A percentile compares a stretch with the other conserved stretches of the same genome.
These are phyloP conservation scores for Dittrichia graveolens DNA, from an alignment of 129 eudicot genomes.

Conservation along the genomic window DNA sequence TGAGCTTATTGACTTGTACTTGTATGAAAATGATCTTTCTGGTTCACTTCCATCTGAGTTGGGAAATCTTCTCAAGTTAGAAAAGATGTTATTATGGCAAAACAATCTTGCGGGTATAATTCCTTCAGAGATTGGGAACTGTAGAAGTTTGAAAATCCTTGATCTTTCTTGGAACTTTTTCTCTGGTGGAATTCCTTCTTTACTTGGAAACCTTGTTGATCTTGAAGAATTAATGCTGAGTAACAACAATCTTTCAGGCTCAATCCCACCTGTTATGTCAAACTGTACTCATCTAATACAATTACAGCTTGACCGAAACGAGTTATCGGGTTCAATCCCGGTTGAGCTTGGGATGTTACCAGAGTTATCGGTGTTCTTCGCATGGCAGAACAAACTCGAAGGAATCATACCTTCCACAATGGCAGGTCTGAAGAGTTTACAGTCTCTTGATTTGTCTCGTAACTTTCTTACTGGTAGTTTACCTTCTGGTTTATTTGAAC, in stretches of 20 bases:
- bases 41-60: constrained; percentile 70
- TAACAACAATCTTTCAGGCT: constrained; percentile 75
- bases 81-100: constrained; percentile 75
- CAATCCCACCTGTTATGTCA: constrained; percentile 67
- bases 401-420: constrained; percentile 61
- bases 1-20: constrained; percentile 62
- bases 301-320: constrained; percentile 66
- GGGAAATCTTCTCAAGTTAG: constrained; percentile 64
- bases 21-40: constrained; percentile 68
- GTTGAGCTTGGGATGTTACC: constrained; percentile 55
- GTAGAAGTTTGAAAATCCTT: constrained; percentile 47
- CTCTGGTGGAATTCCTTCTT: constrained; percentile 61
- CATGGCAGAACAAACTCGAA: constrained; percentile 82
- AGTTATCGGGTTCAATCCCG: constrained; percentile 62
- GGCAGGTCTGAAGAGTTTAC: constrained; percentile 64
- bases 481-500: constrained; percentile 61
- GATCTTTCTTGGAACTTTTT: constrained; percentile 69
- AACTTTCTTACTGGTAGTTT: constrained; percentile 64
- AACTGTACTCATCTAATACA: constrained; percentile 58
- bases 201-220: constrained; percentile 54
- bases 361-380: constrained; percentile 65
- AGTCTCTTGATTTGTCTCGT: constrained; percentile 71
- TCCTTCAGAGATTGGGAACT: constrained; percentile 70
- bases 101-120: constrained; percentile 66
- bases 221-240: constrained; percentile 82